Base-by-base conservation (phyloP, 495 filamentous ascomycete species). In the Aspergillus bertholletiae region DNA sequence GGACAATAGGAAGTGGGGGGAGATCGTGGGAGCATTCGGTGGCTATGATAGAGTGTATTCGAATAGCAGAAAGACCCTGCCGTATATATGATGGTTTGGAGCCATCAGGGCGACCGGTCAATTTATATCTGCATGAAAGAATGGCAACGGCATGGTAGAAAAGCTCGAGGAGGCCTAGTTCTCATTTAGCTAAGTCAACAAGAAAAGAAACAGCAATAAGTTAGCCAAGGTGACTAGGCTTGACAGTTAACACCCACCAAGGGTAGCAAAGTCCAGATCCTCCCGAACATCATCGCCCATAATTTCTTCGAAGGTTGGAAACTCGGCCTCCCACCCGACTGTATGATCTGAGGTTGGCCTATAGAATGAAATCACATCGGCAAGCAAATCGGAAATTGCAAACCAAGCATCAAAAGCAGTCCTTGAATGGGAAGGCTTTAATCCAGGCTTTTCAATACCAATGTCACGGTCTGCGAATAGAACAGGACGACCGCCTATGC, bases 131-230 rank as follows among this genome's bases (percentile, higher is more conserved):
- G 57, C 74, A 76, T 15, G 79, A 80, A 1, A 88, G 72, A 39
- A 90, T 87, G 21, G 80, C 82, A 6, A 89, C 82, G 9, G 82
- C 80, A 58, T 89, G 84, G 58, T 92, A 89, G 49, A 85, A 83
- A 5, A 87, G 74, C 57, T 89, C 86, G 5, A 89, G 63, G 0
- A 86, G 79, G 1, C 78, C 84, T 86, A 40, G 26, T 22, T 8
- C 8, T 32, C 30, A 32, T 32, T 32, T 32, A 32, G 30, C 30
- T 12, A 11, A 45, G 3, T 17, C 18, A 23, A 9, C 20, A 48
- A 32, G 22, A 17, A 48, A 13, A 23, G 45, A 6, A 24, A n/a
- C 5, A 3, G 7, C 11, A 12, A 28, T 3, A 47, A 27, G 24
- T 47, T 27, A 22, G 11, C 0, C 15, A 3, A 47, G 13, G 8